Base-by-base conservation (phyloP, 2,329 filamentous ascomycete genomes). In the Dactylellina parvicollis region DNA sequence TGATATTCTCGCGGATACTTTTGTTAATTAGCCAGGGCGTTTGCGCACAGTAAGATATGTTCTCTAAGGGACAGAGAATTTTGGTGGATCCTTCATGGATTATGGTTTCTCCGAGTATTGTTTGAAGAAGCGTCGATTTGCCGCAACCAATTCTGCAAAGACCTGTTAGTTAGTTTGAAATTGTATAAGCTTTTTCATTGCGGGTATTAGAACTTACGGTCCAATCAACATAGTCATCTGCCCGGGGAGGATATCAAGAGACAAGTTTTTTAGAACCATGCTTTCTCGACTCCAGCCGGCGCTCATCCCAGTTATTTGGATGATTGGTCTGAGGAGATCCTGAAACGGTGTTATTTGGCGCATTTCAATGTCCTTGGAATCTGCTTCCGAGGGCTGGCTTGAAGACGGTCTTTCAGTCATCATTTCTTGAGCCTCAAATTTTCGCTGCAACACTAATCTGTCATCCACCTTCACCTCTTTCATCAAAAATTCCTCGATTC, bases 61-160 rank as follows among this genome's bases (percentile, higher is more conserved):
- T 10, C 14, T 24, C 10, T 22, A 79, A 79, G n/a, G 79, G 80
- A 1, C 42, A 12, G 10, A 30, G 67, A 2, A 78, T 69, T 0
- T 61, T 74, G 16, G 82, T 62, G 0, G 50, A 55, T 0, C 81
- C 81, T 0, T 62, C 55, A 0, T 77, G 40, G 3, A 76, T 60
- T 1, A 72, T 61, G 0, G 80, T 67, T 57, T 83, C 82, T 0
- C 82, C 81, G 0, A 83, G 70, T 0, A 84, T 76, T 0, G 79
- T 79, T 26, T 81, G 78, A 10, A 83, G 70, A 0, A 83, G 71
- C 0, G 79, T 79, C 0, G 81, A 81, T 54, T 84, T 84, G 16
- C 83, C 82, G 18, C 81, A 81, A 0, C 82, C 83, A 0, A 83
- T 81, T 10, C 50, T 55, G 20, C n/a, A 46, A 46, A 24, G 9